Conservation (phyloP, 179 eudicot genomes). For the Corrigiola litoralis region DNA sequence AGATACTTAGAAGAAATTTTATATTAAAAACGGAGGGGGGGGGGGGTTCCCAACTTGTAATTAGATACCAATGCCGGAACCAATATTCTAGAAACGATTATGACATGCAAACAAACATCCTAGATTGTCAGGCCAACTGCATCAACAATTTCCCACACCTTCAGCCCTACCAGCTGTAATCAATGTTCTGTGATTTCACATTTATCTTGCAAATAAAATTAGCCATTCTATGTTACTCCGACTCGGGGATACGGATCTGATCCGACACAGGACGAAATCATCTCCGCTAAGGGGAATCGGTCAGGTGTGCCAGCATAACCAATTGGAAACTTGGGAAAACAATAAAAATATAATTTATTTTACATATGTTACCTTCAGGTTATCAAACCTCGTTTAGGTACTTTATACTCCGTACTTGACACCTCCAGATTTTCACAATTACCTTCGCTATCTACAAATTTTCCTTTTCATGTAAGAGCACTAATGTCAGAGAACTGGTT, state of each 20-base stretch:
- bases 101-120: slow-evolving; percentile 18
- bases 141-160: slow-evolving; percentile 7
- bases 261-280: too few relatives aligned
- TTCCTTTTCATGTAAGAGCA: background rate
- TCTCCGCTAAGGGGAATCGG: too few relatives aligned
- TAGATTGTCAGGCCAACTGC: slow-evolving; percentile 8
- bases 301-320: too few relatives aligned
- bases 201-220: too few relatives aligned
- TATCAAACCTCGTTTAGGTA: background rate
- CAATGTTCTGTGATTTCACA: too few relatives aligned
- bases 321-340: too few relatives aligned
- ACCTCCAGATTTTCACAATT: background rate
- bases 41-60: slow-evolving; percentile 18
- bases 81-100: slow-evolving; percentile 11
- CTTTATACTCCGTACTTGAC: background rate
- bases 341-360: too few relatives aligned
- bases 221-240: too few relatives aligned
- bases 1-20: slow-evolving; percentile 7
- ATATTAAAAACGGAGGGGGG: background rate
- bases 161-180: slow-evolving; percentile 1
- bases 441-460: background rate
- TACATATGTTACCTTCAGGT: background rate
- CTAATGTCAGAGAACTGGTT: background rate
- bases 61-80: slow-evolving; percentile 9
- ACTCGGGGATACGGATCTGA: too few relatives aligned